These are phyloP conservation scores for Pichia pseudocactophila DNA, from an alignment of 805 yeast species.

Conservation along the genomic window DNA sequence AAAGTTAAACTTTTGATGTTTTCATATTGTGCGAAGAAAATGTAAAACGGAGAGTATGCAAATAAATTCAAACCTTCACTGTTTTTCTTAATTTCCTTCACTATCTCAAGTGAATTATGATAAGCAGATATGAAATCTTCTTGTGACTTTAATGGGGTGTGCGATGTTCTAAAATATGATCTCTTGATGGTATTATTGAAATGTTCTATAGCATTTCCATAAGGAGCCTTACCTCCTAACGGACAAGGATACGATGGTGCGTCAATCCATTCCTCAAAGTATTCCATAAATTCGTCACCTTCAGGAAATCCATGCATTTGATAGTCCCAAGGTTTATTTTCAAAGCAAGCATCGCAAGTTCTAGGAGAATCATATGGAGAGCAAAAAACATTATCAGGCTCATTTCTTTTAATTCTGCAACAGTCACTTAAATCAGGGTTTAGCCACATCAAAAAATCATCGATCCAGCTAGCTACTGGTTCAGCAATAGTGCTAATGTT, in stretches of 20 bases:
- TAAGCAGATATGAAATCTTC: constrained; percentile 76
- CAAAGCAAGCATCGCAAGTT: constrained; percentile 67
- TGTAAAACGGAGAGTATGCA: constrained; percentile 90
- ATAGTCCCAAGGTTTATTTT: constrained; percentile 53
- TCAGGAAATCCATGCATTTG: constrained; percentile 80
- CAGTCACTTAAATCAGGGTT: constrained; percentile 84
- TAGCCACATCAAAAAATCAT: constrained; percentile 79
- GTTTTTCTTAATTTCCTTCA: constrained; percentile 41
- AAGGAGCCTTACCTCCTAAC: constrained; percentile 91
- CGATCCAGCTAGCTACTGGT: constrained; percentile 89
- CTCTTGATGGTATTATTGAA: constrained; percentile 33
- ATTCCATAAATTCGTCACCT: constrained; percentile 56
- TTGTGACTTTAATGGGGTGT: constrained; percentile 72
- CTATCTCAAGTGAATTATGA: constrained; percentile 58
- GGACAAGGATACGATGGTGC: constrained; percentile 86
- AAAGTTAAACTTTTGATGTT: constrained; percentile 55
- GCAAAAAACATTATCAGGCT: constrained; percentile 47
- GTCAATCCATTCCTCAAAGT: constrained; percentile 72
- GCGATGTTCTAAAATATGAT: constrained; percentile 73
- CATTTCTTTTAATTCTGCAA: constrained; percentile 56
- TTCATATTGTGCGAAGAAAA: constrained; percentile 83
- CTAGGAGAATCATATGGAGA: constrained; percentile 58
- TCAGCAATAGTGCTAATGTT: constrained; percentile 59
- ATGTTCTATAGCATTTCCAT: constrained; percentile 47
- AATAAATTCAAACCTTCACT: constrained; percentile 43